phyloP scores from a whole-genome alignment of 805 yeast species.

The Lipomyces lipofer region DNA sequence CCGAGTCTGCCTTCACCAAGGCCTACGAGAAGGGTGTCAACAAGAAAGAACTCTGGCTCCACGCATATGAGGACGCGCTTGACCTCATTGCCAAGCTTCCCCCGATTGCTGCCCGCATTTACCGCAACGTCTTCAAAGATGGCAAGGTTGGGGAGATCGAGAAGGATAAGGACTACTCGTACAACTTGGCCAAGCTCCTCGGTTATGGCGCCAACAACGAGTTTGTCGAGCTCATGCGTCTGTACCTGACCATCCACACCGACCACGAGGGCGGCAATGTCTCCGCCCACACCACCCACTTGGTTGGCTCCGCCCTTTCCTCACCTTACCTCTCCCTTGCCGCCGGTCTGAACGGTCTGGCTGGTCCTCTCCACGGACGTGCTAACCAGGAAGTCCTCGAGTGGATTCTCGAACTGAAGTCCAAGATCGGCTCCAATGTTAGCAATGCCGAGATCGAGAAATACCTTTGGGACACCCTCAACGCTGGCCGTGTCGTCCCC shows the following conservation, averaged over 20 bases:
- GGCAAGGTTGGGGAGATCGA: constrained; percentile 59
- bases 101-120: constrained; percentile 75
- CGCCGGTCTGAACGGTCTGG: constrained; percentile 82
- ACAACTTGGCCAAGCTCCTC: constrained; percentile 62
- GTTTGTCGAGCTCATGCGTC: constrained; percentile 76
- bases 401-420: constrained; percentile 70
- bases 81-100: constrained; percentile 82
- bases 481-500: constrained; percentile 82
- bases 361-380: constrained; percentile 86
- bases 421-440: constrained; percentile 66
- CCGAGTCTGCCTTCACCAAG: constrained; percentile 80
- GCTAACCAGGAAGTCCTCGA: constrained; percentile 86
- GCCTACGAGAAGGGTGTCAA: constrained; percentile 81
- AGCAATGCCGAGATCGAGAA: constrained; percentile 68
- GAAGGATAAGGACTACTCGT: constrained; percentile 57
- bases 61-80: constrained; percentile 76
- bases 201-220: constrained; percentile 64
- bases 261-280: constrained; percentile 93
- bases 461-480: constrained; percentile 75
- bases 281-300: constrained; percentile 82
- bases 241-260: constrained; percentile 77
- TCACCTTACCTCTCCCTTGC: constrained; percentile 77
- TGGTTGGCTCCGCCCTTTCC: constrained; percentile 79
- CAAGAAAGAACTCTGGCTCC: constrained; percentile 81
- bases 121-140: constrained; percentile 81